Evolutionary conservation across 2,329 filamentous ascomycete species (phyloP).

Genomic region (Lasiodiplodia hormozganensis): DNA sequence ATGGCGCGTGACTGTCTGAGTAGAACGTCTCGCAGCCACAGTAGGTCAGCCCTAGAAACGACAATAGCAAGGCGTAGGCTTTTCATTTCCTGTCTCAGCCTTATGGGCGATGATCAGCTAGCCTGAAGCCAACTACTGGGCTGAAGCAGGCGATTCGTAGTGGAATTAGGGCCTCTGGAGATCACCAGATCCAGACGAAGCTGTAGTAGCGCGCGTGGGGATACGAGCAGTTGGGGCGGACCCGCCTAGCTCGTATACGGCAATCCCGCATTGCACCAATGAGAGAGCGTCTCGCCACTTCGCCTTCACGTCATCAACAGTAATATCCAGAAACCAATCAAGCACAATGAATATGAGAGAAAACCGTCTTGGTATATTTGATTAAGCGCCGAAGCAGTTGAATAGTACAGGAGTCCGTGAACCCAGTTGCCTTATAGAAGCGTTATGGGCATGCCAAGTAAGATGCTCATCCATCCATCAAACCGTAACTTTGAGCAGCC

Average conservation of each 20-base stretch:
- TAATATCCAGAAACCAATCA: too few relatives aligned
- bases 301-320: background rate
- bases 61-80: background rate
- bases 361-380: conserved; percentile 22
- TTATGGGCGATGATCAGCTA: background rate
- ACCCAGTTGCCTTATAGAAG: background rate
- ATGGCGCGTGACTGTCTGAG: background rate
- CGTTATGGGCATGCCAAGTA: background rate
- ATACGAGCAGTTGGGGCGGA: background rate
- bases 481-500: conserved; percentile 14
- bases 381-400: conserved; percentile 4
- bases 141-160: background rate
- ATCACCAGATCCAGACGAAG: background rate
- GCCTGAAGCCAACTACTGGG: background rate
- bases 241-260: background rate
- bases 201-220: background rate
- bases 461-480: conserved; percentile 22
- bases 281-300: background rate
- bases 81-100: background rate
- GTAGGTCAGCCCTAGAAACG: background rate
- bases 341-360: background rate
- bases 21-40: conserved; percentile 9
- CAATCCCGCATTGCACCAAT: background rate
- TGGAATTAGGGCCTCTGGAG: background rate
- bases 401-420: conserved; percentile 11